A percentile compares a stretch with the other conserved stretches of the same genome.
These are phyloP conservation scores for Balamuthia mandrillaris DNA, from an alignment of 208 protist genomes.

Conservation along the genomic window DNA sequence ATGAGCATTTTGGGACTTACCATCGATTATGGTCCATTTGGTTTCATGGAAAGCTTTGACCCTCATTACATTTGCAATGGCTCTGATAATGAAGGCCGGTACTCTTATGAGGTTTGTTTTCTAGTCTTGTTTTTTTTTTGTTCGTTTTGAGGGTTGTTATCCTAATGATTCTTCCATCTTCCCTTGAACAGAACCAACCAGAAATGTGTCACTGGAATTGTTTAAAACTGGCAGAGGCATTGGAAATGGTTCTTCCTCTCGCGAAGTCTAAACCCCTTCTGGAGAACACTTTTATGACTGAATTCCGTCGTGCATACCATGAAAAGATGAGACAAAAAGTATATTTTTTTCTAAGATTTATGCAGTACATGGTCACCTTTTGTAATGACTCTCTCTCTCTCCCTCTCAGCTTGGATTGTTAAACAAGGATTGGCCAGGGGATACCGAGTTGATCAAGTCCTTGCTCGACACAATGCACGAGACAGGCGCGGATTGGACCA, in stretches of 20 bases:
- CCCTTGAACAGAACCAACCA: slow-evolving; percentile 47
- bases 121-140: no score
- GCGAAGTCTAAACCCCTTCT: not conserved
- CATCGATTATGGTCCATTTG: slow-evolving; percentile 73
- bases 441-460: slow-evolving; percentile 23
- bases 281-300: slow-evolving; percentile 20
- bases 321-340: slow-evolving; percentile 43
- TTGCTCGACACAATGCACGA: slow-evolving; percentile 36
- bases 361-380: not conserved
- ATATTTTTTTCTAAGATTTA: not conserved
- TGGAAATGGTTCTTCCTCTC: not conserved
- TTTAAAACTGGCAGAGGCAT: slow-evolving; percentile 35
- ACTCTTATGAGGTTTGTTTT: no score
- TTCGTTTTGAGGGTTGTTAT: no score
- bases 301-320: slow-evolving; percentile 17
- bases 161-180: no score
- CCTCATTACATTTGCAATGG: slow-evolving; percentile 42
- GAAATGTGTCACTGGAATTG: slow-evolving; percentile 48
- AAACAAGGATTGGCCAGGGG: not conserved
- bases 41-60: slow-evolving; percentile 67
- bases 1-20: slow-evolving; percentile 69
- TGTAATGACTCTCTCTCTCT: not conserved
- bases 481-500: slow-evolving; percentile 41
- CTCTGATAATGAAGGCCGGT: slow-evolving; percentile 36
- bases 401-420: slow-evolving; percentile 26